These are phyloP conservation scores for Colletotrichum kahawae DNA, from an alignment of 2,329 filamentous ascomycete genomes.

Conservation along the genomic window DNA sequence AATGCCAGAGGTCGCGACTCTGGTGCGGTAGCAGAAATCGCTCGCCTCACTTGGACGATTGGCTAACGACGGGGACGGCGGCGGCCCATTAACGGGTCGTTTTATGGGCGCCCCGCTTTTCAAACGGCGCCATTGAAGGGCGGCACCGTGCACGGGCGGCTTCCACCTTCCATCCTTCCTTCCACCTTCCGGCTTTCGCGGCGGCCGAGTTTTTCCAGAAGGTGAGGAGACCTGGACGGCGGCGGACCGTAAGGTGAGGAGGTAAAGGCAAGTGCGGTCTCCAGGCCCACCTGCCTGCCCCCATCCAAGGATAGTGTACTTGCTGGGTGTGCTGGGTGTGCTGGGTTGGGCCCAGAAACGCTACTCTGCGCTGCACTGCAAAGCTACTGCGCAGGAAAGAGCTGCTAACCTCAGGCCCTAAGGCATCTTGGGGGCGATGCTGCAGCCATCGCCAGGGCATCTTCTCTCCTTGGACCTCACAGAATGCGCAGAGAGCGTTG, in stretches of 20 bases:
- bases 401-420: background rate
- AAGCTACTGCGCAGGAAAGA: background rate
- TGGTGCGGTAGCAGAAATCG: background rate
- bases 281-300: background rate
- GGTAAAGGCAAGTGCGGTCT: background rate
- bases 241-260: background rate
- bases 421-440: background rate
- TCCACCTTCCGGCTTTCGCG: conserved; percentile 16
- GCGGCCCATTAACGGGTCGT: conserved; percentile 13
- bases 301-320: background rate
- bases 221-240: conserved; percentile 7
- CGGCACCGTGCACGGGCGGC: background rate
- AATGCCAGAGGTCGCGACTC: background rate
- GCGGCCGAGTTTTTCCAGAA: conserved; percentile 21
- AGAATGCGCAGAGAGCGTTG: background rate
- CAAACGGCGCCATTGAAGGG: conserved; percentile 13
- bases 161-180: conserved; percentile 11
- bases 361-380: background rate
- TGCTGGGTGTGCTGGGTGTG: background rate
- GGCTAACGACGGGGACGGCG: conserved; percentile 17
- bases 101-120: conserved; percentile 7
- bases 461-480: background rate
- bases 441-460: background rate
- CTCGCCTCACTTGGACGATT: conserved; percentile 23
- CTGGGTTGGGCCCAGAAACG: background rate